These are phyloP conservation scores for Planoprotostelium fungivorum DNA, from an alignment of 78 protist genomes.

Conservation along the genomic window DNA sequence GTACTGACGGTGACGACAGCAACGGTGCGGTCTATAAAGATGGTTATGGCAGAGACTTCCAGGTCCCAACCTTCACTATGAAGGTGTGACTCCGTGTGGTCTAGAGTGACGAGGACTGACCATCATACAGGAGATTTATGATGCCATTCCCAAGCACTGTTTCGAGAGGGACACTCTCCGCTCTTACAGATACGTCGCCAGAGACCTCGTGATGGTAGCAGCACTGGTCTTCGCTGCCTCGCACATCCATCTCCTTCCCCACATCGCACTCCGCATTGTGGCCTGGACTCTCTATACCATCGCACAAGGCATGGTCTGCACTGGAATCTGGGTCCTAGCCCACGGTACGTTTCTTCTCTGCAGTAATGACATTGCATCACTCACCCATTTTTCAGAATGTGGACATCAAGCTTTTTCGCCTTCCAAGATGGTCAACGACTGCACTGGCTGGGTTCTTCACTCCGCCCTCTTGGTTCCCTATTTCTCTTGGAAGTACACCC, in stretches of 20 bases:
- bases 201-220: constrained; percentile 19
- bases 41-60: neutral
- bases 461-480: constrained; percentile 72
- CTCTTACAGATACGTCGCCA: constrained; percentile 21
- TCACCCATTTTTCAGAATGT: too few species aligned
- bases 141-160: constrained; percentile 60
- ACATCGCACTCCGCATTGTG: constrained; percentile 14
- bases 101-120: neutral
- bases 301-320: constrained; percentile 45
- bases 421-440: constrained; percentile 42
- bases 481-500: constrained; percentile 73
- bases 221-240: constrained; percentile 20
- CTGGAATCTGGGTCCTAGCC: constrained; percentile 83
- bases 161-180: constrained; percentile 30
- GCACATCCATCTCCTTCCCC: constrained; percentile 19
- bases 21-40: too few species aligned
- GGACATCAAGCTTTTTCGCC: constrained; percentile 79
- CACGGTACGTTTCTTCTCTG: constrained; percentile 23
- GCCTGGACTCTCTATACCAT: constrained; percentile 37
- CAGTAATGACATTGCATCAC: neutral
- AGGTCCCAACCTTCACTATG: neutral
- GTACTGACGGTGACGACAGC: too few species aligned
- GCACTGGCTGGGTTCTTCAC: constrained; percentile 71
- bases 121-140: constrained; percentile 20
- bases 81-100: neutral